Evolutionary conservation across 2,329 filamentous ascomycete species (phyloP).

Genomic region (Fusarium acutatum): DNA sequence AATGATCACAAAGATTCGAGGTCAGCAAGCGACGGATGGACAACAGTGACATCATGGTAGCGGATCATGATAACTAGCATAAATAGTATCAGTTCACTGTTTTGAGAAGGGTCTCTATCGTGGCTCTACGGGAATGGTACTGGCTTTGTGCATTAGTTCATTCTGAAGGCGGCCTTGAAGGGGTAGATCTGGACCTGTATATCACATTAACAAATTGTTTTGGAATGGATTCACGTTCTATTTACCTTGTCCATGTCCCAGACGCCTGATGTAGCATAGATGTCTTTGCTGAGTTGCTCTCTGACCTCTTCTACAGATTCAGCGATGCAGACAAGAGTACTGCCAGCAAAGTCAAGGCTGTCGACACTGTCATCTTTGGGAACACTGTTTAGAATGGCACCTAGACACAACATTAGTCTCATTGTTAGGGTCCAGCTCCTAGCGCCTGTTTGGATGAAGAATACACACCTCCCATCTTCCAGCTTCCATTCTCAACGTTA

Average conservation of each 20-base stretch:
- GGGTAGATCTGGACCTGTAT: slow-evolving; percentile 61
- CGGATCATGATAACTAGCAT: slow-evolving; percentile 1
- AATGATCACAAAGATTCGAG: neutral
- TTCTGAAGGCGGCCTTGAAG: slow-evolving; percentile 54
- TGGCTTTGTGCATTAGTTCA: slow-evolving; percentile 13
- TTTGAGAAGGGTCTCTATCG: neutral
- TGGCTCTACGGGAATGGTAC: neutral
- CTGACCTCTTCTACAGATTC: slow-evolving; percentile 75
- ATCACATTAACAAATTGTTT: neutral
- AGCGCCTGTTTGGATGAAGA: neutral
- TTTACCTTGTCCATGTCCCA: slow-evolving; percentile 79
- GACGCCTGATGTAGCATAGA: slow-evolving; percentile 76
- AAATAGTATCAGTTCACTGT: neutral
- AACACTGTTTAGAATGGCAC: slow-evolving; percentile 72
- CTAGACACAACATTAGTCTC: slow-evolving; percentile 47
- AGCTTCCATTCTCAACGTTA: slow-evolving; percentile 61
- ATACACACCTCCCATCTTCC: slow-evolving; percentile 69
- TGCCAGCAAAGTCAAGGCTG: slow-evolving; percentile 76
- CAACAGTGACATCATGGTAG: neutral
- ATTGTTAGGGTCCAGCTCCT: neutral
- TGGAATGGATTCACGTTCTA: neutral
- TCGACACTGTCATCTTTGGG: slow-evolving; percentile 67
- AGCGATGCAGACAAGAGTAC: slow-evolving; percentile 73
- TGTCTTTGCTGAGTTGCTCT: slow-evolving; percentile 72
- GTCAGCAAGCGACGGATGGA: slow-evolving; percentile 4